Base-by-base conservation (phyloP, 257 asterid species). In the Fraxinus quadrangulata region DNA sequence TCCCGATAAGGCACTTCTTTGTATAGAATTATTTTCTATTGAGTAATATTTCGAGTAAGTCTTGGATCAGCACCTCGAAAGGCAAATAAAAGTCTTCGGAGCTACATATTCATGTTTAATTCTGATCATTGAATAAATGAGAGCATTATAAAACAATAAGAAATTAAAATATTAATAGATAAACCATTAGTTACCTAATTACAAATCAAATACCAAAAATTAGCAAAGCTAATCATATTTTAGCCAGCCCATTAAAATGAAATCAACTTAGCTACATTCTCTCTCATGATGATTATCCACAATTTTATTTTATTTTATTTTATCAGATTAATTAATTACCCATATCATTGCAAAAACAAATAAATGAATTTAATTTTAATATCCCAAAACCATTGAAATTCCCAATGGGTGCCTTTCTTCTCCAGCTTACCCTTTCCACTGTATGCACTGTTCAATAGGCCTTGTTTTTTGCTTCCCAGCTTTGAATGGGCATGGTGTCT, bases 381-480 rank as follows among this genome's bases (percentile, higher is more conserved):
- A 19, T 28, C 37, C 47, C 61, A 67, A 80, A 34, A 77, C 78
- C 34, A 4, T 0, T 3, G 33, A 70, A 76, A 72, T 77, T 67
- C 82, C 82, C 59, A 23, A 34, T 67, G 66, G 79, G 74, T 80
- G 87, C 78, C 67, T 37, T 67, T 10, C 72, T 78, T 71, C 85
- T 70, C 82, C 21, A 72, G 37, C 75, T 88, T 86, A 86, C 86
- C 96, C 89, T 81, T 82, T 92, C 97, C 98, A 89, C 78, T 79
- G 68, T 5, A 67, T 79, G 80, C 99, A 96, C 80, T 96, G 99
- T 0, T 82, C 79, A 3, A 94, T 87, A 34, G 99, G 99, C 88
- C 99, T 84, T 13, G 95, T 86, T 79, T 84, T 89, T 89, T 93
- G 96, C 83, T 75, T 79, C 9, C 99, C 99, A 33, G 99, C 92